Evolutionary conservation across 257 asterid genomes (phyloP).

Genomic region (Apocynum venetum): DNA sequence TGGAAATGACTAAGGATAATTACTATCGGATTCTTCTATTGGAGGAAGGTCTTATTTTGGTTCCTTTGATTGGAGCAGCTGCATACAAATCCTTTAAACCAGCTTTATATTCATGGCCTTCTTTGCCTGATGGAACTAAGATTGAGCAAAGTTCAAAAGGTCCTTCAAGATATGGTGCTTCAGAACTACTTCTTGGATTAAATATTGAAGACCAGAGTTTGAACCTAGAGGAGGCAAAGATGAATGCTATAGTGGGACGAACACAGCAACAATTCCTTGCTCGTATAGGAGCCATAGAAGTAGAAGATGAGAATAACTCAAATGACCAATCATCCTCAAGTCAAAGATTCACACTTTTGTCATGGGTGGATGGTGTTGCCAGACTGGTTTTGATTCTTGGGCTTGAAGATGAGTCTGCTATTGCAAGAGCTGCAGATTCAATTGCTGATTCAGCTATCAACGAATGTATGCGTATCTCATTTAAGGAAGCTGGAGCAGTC

Average conservation of each 20-base stretch:
- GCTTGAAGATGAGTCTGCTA: conserved; percentile 75
- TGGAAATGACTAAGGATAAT: conserved; percentile 77
- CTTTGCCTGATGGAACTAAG: conserved; percentile 80
- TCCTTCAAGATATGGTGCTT: conserved; percentile 75
- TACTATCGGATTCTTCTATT: conserved; percentile 57
- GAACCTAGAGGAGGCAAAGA: conserved; percentile 60
- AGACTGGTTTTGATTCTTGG: conserved; percentile 83
- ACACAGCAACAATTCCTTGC: conserved; percentile 82
- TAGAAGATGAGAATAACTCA: conserved; percentile 44
- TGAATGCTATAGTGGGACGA: conserved; percentile 59
- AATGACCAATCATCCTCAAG: conserved; percentile 22
- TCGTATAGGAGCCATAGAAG: conserved; percentile 78
- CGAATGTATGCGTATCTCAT: conserved; percentile 64
- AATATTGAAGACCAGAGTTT: conserved; percentile 36
- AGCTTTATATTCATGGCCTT: conserved; percentile 70
- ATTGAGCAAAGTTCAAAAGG: conserved; percentile 48
- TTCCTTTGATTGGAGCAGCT: conserved; percentile 74
- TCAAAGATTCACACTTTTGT: conserved; percentile 59
- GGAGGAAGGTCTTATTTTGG: conserved; percentile 80
- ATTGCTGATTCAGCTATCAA: conserved; percentile 75
- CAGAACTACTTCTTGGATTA: conserved; percentile 67
- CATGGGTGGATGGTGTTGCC: conserved; percentile 76
- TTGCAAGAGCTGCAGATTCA: conserved; percentile 67
- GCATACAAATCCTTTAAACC: conserved; percentile 75
- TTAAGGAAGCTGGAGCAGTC: conserved; percentile 77